Percentiles rank a stretch among this genome's conserved stretches.
These are phyloP conservation scores for Thalassiosira hispida DNA, from an alignment of 352 stramenopile species.

Conservation along the genomic window DNA sequence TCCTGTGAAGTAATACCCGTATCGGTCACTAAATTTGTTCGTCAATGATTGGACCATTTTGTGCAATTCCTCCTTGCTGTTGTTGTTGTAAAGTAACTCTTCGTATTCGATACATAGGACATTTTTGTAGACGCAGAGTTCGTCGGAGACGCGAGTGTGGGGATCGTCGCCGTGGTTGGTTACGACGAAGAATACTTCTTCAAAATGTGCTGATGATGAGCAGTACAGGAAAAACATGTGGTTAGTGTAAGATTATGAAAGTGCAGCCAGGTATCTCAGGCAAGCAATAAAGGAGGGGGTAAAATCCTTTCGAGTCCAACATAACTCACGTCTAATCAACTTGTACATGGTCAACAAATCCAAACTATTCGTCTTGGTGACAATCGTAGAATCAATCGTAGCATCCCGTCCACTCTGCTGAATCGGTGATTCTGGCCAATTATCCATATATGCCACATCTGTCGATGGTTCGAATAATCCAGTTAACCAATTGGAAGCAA, in stretches of 20 bases:
- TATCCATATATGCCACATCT: conserved; percentile 47
- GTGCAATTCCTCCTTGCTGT: conserved; percentile 27
- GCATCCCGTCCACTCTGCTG: conserved; percentile 21
- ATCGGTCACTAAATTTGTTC: conserved; percentile 32
- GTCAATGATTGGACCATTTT: conserved; percentile 32
- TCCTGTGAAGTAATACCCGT: conserved; percentile 43
- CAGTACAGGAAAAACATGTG: neutral
- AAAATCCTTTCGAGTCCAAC: no score
- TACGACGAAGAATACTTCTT: conserved; percentile 59
- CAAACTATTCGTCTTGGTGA: conserved; percentile 52
- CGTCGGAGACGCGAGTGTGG: neutral
- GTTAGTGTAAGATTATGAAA: neutral
- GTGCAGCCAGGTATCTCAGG: neutral
- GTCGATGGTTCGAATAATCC: conserved; percentile 54
- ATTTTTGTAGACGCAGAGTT: conserved; percentile 52
- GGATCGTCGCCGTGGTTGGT: conserved; percentile 16
- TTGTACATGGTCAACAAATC: conserved; percentile 54
- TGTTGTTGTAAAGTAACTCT: conserved; percentile 44
- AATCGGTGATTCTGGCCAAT: conserved; percentile 41
- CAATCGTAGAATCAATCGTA: conserved; percentile 45
- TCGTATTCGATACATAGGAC: conserved; percentile 51
- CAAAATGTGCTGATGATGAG: conserved; percentile 20
- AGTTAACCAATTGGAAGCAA: conserved; percentile 51
- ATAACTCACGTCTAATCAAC: conserved; percentile 34
- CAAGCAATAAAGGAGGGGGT: neutral